Percentiles rank a stretch among this genome's conserved stretches.
These are phyloP conservation scores for Epichloe gansuensis DNA, from an alignment of 2,329 filamentous ascomycete species.

Conservation along the genomic window DNA sequence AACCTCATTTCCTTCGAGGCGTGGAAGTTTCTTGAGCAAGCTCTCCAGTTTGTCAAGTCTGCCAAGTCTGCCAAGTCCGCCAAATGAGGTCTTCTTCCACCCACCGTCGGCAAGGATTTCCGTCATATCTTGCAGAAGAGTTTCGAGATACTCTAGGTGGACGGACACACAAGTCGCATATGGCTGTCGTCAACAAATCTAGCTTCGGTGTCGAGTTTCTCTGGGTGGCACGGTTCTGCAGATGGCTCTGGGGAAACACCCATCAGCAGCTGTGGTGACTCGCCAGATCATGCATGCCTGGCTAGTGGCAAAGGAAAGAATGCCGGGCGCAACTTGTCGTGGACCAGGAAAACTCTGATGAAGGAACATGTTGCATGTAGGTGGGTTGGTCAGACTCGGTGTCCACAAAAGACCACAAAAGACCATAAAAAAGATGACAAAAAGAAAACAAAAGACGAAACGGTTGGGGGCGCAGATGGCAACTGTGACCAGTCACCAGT, in stretches of 20 bases:
- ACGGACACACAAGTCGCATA: constrained; percentile 24
- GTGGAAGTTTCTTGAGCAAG: constrained; percentile 28
- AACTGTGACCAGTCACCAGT: no score
- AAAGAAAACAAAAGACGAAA: no score
- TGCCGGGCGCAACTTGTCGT: no score
- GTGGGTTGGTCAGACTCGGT: no score
- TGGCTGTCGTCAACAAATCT: constrained; percentile 4
- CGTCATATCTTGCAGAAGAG: constrained; percentile 29
- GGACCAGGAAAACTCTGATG: no score
- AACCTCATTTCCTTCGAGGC: constrained; percentile 38
- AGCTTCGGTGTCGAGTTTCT: neutral
- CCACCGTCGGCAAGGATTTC: constrained; percentile 20
- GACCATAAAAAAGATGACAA: no score
- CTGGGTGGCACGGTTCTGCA: neutral
- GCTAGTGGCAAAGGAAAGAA: no score
- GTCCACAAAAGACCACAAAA: no score
- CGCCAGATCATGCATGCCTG: no score
- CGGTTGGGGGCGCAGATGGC: no score
- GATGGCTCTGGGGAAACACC: neutral
- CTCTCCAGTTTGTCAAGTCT: neutral
- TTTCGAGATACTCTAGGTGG: constrained; percentile 26
- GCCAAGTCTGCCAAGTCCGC: constrained; percentile 16
- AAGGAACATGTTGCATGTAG: no score
- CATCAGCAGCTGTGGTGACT: no score
- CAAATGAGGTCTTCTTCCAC: constrained; percentile 19